phyloP scores from a whole-genome alignment of 1,284 basidiomycete genomes.

The Apiotrichum gamsii region DNA sequence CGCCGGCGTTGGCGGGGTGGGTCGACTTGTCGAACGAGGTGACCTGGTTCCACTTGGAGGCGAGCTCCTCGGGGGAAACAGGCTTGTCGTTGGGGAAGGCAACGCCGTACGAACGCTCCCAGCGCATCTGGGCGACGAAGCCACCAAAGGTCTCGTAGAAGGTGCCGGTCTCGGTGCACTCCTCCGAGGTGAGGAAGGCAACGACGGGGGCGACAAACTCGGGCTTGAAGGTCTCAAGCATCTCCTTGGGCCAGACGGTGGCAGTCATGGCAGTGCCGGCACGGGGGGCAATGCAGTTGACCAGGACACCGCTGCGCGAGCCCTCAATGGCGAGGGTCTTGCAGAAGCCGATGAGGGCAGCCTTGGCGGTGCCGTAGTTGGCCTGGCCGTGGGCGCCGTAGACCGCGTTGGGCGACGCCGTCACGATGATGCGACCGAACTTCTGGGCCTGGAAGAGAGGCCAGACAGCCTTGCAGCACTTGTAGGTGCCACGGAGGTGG shows the following conservation, averaged over 20 bases:
- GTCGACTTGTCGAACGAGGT: slow-evolving; percentile 79
- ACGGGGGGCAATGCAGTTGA: slow-evolving; percentile 81
- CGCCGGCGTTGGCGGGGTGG: slow-evolving; percentile 63
- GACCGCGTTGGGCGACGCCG: slow-evolving; percentile 85
- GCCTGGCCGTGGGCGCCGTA: slow-evolving; percentile 93
- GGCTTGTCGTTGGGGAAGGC: slow-evolving; percentile 69
- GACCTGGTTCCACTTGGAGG: slow-evolving; percentile 71
- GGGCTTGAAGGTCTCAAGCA: slow-evolving; percentile 74
- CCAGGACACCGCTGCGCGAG: slow-evolving; percentile 79
- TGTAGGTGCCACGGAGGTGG: slow-evolving; percentile 64
- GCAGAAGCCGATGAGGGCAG: slow-evolving; percentile 85
- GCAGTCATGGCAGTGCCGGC: slow-evolving; percentile 89
- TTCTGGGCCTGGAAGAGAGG: slow-evolving; percentile 95
- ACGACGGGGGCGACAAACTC: slow-evolving; percentile 88
- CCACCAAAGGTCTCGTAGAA: slow-evolving; percentile 89
- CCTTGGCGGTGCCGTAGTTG: slow-evolving; percentile 84
- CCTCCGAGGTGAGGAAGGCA: slow-evolving; percentile 79
- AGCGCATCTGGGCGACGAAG: slow-evolving; percentile 86
- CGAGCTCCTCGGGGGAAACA: slow-evolving; percentile 70
- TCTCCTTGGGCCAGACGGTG: slow-evolving; percentile 79
- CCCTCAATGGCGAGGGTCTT: slow-evolving; percentile 89
- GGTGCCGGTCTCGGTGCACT: slow-evolving; percentile 65
- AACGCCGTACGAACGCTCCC: slow-evolving; percentile 78
- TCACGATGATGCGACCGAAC: slow-evolving; percentile 92
- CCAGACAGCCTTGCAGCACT: slow-evolving; percentile 93